Evolutionary conservation across 345 rosid genomes (phyloP).

Genomic region (Arabidopsis thaliana): TAIR10.1 NC_003070.9:19915001-19915500

Average conservation of each 20-base stretch:
- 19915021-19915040: constrained; percentile 8
- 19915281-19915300: constrained; percentile 22
- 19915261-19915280: constrained; percentile 36
- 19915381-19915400: not conserved
- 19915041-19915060: constrained; percentile 1
- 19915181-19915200: constrained; percentile 28
- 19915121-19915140: not conserved
- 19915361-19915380: not conserved
- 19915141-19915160: constrained; percentile 33
- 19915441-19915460: constrained; percentile 31
- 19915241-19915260: constrained; percentile 46
- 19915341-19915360: not conserved
- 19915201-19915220: not conserved
- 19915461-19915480: constrained; percentile 34
- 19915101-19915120: constrained; percentile 43
- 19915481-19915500: constrained; percentile 26
- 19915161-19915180: constrained; percentile 26
- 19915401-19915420: constrained; percentile 15
- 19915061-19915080: constrained; percentile 21
- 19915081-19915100: constrained; percentile 36
- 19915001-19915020: constrained; percentile 27
- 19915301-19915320: constrained; percentile 34
- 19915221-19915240: not conserved
- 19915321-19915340: constrained; percentile 39
- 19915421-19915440: constrained; percentile 24